Base-by-base conservation (phyloP, 2,329 filamentous ascomycete genomes). In the Samsoniella hepiali region DNA sequence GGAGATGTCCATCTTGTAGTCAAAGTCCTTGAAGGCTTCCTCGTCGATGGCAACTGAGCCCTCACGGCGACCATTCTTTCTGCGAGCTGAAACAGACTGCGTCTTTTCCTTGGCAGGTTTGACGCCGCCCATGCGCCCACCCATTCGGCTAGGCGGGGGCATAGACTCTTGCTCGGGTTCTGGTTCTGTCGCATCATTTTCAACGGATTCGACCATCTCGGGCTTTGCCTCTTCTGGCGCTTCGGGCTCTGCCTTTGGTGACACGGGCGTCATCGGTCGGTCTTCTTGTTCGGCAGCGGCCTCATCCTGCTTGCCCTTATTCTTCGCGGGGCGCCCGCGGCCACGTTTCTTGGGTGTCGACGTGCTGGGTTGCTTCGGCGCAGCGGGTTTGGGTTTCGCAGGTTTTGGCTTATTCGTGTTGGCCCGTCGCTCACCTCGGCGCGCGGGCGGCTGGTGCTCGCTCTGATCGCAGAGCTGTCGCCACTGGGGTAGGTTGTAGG, bases 401-500 rank as follows among this genome's bases (percentile, higher is more conserved):
- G 78, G 72, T 66, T 80, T 84, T 2, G 81, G 77, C 68, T 78
- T 83, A 10, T 86, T 81, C 59, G 81, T 79, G 67, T 87, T 85
- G 34, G 86, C 85, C 65, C 91, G 86, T 67, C 90, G 83, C 77
- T 95, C 91, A 61, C 96, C 95, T 73, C 95, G 88, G 71, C 88
- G 88, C 6, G 95, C 95, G 0, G 95, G 95, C 10, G 95, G 95
- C 71, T 98, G 95, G 74, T 99, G 93, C 70, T 97, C 93, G 73
- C 91, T 93, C 77, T 97, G 93, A 67, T 97, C 91, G 73, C 93
- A 97, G 45, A 98, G 83, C 62, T 91, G 86, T 69, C 93, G 91
- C 95, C 95, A 99, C 76, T 99, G 93, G 0, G 94, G 94, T 5
- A 99, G 82, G 69, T 97, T 99, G 79, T 99, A 99, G 15, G 93